Evolutionary conservation across 202 grass and related monocot species (phyloP).

Genomic region (Setaria viridis): DNA sequence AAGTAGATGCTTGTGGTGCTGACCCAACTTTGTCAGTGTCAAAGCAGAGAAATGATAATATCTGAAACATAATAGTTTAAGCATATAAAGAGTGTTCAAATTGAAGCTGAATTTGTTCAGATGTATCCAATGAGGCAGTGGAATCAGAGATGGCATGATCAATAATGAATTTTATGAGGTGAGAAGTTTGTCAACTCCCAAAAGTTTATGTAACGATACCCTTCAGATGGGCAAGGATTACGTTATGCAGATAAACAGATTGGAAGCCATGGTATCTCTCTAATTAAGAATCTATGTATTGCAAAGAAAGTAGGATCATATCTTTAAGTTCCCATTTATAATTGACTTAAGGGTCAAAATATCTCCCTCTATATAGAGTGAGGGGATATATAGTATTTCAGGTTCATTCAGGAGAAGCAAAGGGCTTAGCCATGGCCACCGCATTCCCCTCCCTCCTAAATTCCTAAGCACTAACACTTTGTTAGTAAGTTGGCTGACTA

Average conservation of each 20-base stretch:
- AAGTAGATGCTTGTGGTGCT: background rate
- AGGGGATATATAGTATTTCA: background rate
- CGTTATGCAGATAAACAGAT: background rate
- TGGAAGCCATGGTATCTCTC: background rate
- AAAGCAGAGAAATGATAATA: background rate
- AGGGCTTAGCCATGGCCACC: background rate
- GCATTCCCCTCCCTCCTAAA: background rate
- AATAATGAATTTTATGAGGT: background rate
- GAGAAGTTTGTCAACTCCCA: background rate
- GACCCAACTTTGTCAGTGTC: background rate
- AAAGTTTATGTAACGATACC: constrained; percentile 3
- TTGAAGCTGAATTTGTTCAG: background rate
- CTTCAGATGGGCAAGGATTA: background rate
- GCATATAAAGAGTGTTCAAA: background rate
- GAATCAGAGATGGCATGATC: background rate
- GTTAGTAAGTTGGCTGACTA: constrained; percentile 1
- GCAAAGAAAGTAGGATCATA: background rate
- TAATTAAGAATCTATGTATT: background rate
- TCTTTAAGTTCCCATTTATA: background rate
- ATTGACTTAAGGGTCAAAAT: background rate
- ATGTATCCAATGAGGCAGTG: background rate
- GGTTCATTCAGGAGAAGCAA: background rate
- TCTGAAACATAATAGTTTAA: background rate
- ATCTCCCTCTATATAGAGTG: background rate
- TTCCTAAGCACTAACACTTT: background rate